Evolutionary conservation across 768 basidiomycete genomes (phyloP), one percentile per base, ranked within the genome.

Genomic region (Calocybe indica): DNA sequence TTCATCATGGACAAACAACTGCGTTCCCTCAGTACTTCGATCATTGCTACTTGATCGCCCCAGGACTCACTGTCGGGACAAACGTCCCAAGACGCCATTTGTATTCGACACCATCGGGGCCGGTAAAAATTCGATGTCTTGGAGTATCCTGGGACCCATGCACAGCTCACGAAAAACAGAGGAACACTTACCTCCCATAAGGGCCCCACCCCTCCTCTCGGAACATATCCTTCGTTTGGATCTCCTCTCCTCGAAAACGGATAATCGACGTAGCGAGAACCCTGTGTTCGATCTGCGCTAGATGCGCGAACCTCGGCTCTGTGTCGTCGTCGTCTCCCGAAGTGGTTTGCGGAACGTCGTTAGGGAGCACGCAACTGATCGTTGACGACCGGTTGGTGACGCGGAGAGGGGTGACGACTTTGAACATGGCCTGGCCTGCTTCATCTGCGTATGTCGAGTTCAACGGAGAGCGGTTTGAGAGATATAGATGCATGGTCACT

Each of bases 251-350:
- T 2, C 55, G 43, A 15, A 65, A 58, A 3, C 59, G 58, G 29
- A 71, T 58, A 36, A 45, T 62, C 5, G 64, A 59, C 2, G 66
- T 56, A 8, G 54, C 53, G 4, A 67, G 32, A 0, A 55, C 1
- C n/a, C 52, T 59, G 62, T 67, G 69, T 8, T 70, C 61, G 0
- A 73, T 66, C 47, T 62, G 51, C 5, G 61, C 72, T 3, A 72
- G 54, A 3, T 43, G 45, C 0, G 56, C 60, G 44, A 66, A 64
- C 1, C 58, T 57, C 47, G 64, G 62, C 4, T 22, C 54, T 55
- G 61, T 58, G 34, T 62, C 58, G 45, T 12, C 15, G 30, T 49
- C 39, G 14, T 40, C 40, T 8, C 31, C 6, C 37, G 14, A 11
- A 39, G 43, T 7, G 46, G 36, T 48, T 36, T 49, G 47, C 6